Base-by-base conservation (phyloP, 306 rosid species). In the Quercus rubra region DNA sequence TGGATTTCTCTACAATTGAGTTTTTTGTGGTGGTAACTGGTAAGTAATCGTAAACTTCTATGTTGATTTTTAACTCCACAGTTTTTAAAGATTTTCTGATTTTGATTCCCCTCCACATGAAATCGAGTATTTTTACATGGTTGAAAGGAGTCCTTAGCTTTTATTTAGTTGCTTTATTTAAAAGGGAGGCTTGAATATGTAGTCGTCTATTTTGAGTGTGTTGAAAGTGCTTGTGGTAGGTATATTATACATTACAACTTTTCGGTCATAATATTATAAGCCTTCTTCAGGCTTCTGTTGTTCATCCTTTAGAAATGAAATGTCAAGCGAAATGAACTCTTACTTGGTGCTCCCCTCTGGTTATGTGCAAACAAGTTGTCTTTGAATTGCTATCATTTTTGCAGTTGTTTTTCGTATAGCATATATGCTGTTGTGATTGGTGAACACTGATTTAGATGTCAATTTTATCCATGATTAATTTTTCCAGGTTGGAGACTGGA, bases 401-500 rank as follows among this genome's bases (percentile, higher is more conserved):
- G 30, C 31, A 25, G 46, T 57, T 80, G 70, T 56, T 35, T 62
- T 75, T 61, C 77, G 19, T 25, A 51, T 46, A 55, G 71, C 17
- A 19, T 64, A 7, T 13, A 59, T 64, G 21, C 30, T 11, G 4
- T 64, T 6, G 33, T 64, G 70, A 64, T 30, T 14, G 6, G 46
- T 6, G 70, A 30, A 64, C 43, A 7, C 70, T 6, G 21, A 2
- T 64, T 64, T 74, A 49, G 31, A 55, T 67, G 75, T 77, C 43
- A 33, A 59, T 54, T 77, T 59, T 72, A 70, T 71, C 80, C 74
- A 8, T 17, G 80, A 80, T 74, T 75, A 75, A 71, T 83, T 21
- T 43, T 84, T 81, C 62, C 81, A 94, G 98, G 90, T 70, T 89
- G 87, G 99, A 92, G 79, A 95, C 99, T 61, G 99, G 99, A 82